These are phyloP conservation scores for Aspergillus jensenii DNA, from an alignment of 2,329 filamentous ascomycete genomes.

Conservation along the genomic window DNA sequence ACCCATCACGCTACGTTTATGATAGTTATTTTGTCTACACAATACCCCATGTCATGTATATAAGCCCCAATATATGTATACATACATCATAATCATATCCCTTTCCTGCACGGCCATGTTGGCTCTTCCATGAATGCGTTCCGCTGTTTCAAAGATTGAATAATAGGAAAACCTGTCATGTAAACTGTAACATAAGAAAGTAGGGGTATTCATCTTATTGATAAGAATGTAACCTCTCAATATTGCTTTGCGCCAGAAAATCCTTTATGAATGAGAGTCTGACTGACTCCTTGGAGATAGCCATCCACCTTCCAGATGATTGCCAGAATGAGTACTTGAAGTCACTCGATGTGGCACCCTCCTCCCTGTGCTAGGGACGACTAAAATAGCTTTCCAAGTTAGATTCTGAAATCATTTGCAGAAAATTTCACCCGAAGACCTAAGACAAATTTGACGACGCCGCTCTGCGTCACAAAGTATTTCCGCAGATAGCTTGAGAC, in stretches of 20 bases:
- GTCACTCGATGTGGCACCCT: not conserved
- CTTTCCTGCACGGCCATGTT: not conserved
- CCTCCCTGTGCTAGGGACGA: not conserved
- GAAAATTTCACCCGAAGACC: slow-evolving; percentile 14
- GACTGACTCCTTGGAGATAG: not conserved
- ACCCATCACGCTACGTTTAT: not conserved
- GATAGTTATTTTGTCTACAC: not conserved
- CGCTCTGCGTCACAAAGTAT: slow-evolving; percentile 78
- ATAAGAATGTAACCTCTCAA: not conserved
- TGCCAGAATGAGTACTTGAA: not conserved
- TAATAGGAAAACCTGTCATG: not conserved
- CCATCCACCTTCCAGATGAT: not conserved
- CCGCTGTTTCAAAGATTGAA: not conserved
- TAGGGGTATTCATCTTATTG: not conserved
- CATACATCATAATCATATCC: not conserved
- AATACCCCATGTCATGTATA: not conserved
- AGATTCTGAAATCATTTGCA: not conserved
- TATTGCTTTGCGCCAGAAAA: not conserved
- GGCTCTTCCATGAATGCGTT: not conserved
- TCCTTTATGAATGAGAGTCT: not conserved
- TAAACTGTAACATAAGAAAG: not conserved
- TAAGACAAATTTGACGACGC: slow-evolving; percentile 56
- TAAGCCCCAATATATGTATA: not conserved
- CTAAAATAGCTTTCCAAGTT: not conserved
- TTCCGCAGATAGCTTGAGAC: slow-evolving; percentile 72